phyloP scores from a whole-genome alignment of 2,329 filamentous ascomycete genomes.

The Volutella citrinella region DNA sequence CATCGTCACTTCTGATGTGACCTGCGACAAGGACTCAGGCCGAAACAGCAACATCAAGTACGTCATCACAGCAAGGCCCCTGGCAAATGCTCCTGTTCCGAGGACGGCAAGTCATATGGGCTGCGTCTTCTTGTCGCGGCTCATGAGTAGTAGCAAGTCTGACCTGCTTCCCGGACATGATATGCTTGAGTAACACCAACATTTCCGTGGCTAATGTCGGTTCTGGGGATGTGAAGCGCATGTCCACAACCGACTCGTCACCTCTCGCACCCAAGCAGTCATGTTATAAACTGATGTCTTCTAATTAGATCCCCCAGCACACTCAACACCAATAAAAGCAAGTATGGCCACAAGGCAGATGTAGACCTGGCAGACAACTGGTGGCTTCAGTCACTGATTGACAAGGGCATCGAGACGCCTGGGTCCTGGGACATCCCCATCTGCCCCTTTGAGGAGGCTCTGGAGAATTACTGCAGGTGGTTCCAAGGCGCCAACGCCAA shows the following conservation, averaged over 20 bases:
- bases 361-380: slow-evolving; percentile 8
- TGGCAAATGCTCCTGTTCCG: slow-evolving; percentile 7
- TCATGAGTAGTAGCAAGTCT: slow-evolving; percentile 7
- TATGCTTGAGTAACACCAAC: slow-evolving; percentile 7
- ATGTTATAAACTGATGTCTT: background rate
- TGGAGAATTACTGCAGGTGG: slow-evolving; percentile 12
- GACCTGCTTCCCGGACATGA: slow-evolving; percentile 5
- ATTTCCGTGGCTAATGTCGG: slow-evolving; percentile 10
- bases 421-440: slow-evolving; percentile 12
- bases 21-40: slow-evolving; percentile 10
- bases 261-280: rapidly evolving
- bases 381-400: slow-evolving; percentile 6
- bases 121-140: too few species aligned
- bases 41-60: slow-evolving; percentile 6
- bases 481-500: background rate
- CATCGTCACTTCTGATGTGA: slow-evolving; percentile 9
- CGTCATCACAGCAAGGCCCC: background rate
- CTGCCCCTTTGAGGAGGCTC: slow-evolving; percentile 11
- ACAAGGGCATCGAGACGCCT: slow-evolving; percentile 9
- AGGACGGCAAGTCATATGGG: slow-evolving; percentile 9
- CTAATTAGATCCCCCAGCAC: slow-evolving; percentile 9
- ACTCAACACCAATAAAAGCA: slow-evolving; percentile 8
- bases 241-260: too few species aligned
- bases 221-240: slow-evolving; percentile 6
- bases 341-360: slow-evolving; percentile 10